Base-by-base conservation (phyloP, 352 stramenopile species). In the Pythium dissotocum region DNA sequence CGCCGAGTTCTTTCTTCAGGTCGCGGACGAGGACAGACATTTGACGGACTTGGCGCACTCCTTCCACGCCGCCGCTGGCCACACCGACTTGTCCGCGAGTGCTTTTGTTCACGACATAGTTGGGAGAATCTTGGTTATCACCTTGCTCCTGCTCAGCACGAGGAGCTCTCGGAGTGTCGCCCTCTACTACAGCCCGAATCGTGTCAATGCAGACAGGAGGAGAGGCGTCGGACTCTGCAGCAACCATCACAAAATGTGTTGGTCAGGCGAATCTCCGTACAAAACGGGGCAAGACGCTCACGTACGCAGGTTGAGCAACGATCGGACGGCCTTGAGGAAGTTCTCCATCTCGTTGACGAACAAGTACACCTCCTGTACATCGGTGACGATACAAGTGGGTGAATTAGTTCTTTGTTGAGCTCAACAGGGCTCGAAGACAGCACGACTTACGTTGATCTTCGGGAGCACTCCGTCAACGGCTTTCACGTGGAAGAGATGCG, bases 271-370 rank as follows among this genome's bases (percentile, higher is more conserved):
- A 13, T 42, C 36, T 42, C 7, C 7, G 12, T 7, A 42, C 10
- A 56, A 56, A 36, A 10, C 16, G 49, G 2, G 26, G 7, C 24
- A 6, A 21, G n/a, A 14, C 2, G 12, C 4, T 26, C 18, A 85
- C 86, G 38, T 76, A 92, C 85, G 78, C 38, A 97, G 68, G n/a
- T 84, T 62, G 46, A 96, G 73, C 38, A 87, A 71, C 7, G 77
- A 72, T 12, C 85, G 80, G 36, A 93, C 56, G 10, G 76, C 71
- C 30, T 85, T 80, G 24, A 96, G 57, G 54, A 95, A 95, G 52
- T 93, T 94, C 52, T 93, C 78, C 78, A 94, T 93, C 63, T 97
- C 87, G 65, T 94, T 97, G 32, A 89, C 73, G 26, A 91, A 92
- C 54, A 97, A 58, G 65, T 91, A 97, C 33, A 87, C 80, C 69